Evolutionary conservation across 805 yeast genomes (phyloP).

Genomic region (Ogataea allantospora): DNA sequence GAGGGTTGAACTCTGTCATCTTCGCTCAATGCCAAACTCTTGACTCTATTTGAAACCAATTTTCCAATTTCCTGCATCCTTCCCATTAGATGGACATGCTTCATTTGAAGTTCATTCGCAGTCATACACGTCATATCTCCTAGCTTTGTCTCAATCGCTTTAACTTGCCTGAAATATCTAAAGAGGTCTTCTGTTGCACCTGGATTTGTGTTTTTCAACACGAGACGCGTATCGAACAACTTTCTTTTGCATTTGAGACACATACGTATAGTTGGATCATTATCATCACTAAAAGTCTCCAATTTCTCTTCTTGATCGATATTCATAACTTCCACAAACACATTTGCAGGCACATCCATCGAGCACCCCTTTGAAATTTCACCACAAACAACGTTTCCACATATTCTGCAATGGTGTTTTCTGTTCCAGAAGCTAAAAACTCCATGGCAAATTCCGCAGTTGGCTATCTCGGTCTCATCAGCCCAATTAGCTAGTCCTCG

Average conservation of each 20-base stretch:
- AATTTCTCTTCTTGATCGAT: conserved; percentile 13
- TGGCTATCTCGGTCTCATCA: conserved; percentile 42
- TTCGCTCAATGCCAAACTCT: conserved; percentile 17
- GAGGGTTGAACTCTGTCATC: too few relatives aligned
- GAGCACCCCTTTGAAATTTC: conserved; percentile 65
- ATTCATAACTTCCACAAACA: conserved; percentile 39
- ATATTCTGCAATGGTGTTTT: conserved; percentile 88
- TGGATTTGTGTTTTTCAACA: conserved; percentile 36
- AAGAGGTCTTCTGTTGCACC: conserved; percentile 35
- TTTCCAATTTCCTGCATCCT: conserved; percentile 51
- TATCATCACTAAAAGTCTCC: conserved; percentile 7
- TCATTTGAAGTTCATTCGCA: conserved; percentile 42
- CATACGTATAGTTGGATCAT: conserved; percentile 34
- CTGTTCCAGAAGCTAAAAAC: conserved; percentile 56
- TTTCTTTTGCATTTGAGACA: conserved; percentile 69
- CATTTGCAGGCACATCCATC: conserved; percentile 56
- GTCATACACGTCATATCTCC: conserved; percentile 30
- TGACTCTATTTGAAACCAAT: conserved; percentile 36
- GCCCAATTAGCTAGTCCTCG: conserved; percentile 64
- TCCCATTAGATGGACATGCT: conserved; percentile 48
- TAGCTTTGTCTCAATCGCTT: conserved; percentile 23
- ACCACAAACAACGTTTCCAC: conserved; percentile 83
- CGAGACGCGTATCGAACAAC: conserved; percentile 58
- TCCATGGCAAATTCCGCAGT: conserved; percentile 64
- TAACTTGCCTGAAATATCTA: conserved; percentile 34